A percentile compares a stretch with the other conserved stretches of the same genome.
phyloP scores from a whole-genome alignment of 78 protist genomes.

The Planoprotostelium fungivorum region DNA sequence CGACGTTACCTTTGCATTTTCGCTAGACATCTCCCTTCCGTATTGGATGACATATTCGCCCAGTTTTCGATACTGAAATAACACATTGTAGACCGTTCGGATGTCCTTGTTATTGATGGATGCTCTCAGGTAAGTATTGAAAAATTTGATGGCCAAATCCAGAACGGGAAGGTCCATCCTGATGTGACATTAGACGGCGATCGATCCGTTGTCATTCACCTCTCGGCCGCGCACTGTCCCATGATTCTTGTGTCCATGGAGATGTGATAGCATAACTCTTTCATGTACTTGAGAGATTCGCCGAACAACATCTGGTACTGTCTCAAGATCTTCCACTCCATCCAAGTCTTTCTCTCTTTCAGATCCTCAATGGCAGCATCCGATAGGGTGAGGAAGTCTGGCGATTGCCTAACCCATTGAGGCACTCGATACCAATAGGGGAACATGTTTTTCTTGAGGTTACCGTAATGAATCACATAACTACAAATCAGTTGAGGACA shows the following conservation, averaged over 20 bases:
- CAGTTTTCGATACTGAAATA: slow-evolving; percentile 6
- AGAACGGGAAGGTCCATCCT: background rate
- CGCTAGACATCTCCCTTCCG: background rate
- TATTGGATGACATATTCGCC: background rate
- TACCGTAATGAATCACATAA: slow-evolving; percentile 4
- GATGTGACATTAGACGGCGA: background rate
- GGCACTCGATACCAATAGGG: background rate
- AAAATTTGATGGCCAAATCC: slow-evolving; percentile 10
- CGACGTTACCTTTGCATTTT: background rate
- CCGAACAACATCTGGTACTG: slow-evolving; percentile 7
- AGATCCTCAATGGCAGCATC: background rate
- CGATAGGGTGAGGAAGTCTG: slow-evolving; percentile 4
- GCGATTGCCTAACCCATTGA: background rate
- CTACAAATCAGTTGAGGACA: background rate
- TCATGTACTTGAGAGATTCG: background rate
- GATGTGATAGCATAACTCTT: slow-evolving; percentile 17
- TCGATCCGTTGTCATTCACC: background rate
- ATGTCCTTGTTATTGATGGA: slow-evolving; percentile 3
- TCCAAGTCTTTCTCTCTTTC: slow-evolving; percentile 1
- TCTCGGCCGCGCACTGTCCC: background rate
- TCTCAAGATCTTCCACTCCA: slow-evolving; percentile 17
- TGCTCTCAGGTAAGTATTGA: slow-evolving; percentile 10
- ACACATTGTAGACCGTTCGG: slow-evolving; percentile 2
- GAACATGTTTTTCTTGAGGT: background rate
- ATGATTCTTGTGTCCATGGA: slow-evolving; percentile 11